Conservation (phyloP, 2,329 filamentous ascomycete species). For the Verticillium albo-atrum region DNA sequence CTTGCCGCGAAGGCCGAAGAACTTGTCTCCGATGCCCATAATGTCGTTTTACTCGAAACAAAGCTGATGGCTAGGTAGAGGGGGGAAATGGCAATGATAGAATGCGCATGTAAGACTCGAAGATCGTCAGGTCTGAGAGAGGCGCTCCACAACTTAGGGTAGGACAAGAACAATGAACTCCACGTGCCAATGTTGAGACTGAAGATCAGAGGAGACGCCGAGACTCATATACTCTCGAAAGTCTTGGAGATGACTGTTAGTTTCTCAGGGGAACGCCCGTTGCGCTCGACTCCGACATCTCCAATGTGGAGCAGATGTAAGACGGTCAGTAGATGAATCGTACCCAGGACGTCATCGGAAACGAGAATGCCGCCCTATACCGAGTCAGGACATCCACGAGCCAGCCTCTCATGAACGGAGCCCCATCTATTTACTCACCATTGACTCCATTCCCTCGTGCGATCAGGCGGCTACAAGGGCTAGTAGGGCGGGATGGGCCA, state of each 20-base stretch:
- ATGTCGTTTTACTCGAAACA: background rate
- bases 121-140: background rate
- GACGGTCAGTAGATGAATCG: background rate
- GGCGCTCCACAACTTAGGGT: background rate
- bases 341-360: background rate
- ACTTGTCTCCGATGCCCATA: slow-evolving; percentile 25
- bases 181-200: background rate
- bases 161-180: background rate
- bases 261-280: background rate
- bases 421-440: background rate
- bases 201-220: background rate
- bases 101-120: background rate
- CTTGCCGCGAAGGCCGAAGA: slow-evolving; percentile 62
- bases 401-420: background rate
- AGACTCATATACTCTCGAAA: background rate
- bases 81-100: background rate
- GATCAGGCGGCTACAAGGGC: background rate
- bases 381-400: background rate
- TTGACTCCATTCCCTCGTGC: background rate
- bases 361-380: background rate
- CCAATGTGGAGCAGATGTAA: background rate
- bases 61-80: background rate
- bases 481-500: background rate
- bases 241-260: background rate
- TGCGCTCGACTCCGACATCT: background rate